Conservation (phyloP, 1,284 basidiomycete genomes). For the Apiotrichum sp. region DNA sequence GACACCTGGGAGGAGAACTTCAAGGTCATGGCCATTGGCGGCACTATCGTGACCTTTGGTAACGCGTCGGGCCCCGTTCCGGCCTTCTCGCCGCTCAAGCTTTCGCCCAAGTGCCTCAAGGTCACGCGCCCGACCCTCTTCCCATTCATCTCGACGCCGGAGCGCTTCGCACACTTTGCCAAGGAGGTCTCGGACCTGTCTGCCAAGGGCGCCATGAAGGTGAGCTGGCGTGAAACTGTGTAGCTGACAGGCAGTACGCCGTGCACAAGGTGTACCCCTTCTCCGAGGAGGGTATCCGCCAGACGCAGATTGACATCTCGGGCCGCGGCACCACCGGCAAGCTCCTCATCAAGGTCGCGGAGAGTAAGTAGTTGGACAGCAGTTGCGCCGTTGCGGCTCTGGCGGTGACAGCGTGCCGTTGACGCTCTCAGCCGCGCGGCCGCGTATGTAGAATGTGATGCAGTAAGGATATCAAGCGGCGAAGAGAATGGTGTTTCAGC, state of each 20-base stretch:
- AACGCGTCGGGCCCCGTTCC: slow-evolving; percentile 60
- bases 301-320: slow-evolving; percentile 73
- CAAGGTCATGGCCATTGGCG: slow-evolving; percentile 69
- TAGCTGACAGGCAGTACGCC: slow-evolving; percentile 46
- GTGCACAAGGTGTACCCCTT: slow-evolving; percentile 77
- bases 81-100: slow-evolving; percentile 64
- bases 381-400: too few species aligned
- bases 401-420: too few species aligned
- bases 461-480: too few species aligned
- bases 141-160: slow-evolving; percentile 63
- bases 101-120: slow-evolving; percentile 76
- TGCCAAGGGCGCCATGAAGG: slow-evolving; percentile 58
- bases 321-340: slow-evolving; percentile 78
- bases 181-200: slow-evolving; percentile 63
- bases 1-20: slow-evolving; percentile 85
- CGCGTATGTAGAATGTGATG: too few species aligned
- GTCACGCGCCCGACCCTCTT: slow-evolving; percentile 59
- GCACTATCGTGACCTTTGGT: slow-evolving; percentile 71
- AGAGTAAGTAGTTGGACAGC: neutral
- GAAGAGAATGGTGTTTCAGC: too few species aligned
- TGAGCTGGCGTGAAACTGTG: slow-evolving; percentile 7
- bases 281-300: slow-evolving; percentile 67
- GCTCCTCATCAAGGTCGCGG: slow-evolving; percentile 62
- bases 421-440: too few species aligned
- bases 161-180: slow-evolving; percentile 64